Evolutionary conservation across 1,284 basidiomycete genomes (phyloP), one percentile per base, ranked within the genome.

Genomic region (Puccinia polysora): DNA sequence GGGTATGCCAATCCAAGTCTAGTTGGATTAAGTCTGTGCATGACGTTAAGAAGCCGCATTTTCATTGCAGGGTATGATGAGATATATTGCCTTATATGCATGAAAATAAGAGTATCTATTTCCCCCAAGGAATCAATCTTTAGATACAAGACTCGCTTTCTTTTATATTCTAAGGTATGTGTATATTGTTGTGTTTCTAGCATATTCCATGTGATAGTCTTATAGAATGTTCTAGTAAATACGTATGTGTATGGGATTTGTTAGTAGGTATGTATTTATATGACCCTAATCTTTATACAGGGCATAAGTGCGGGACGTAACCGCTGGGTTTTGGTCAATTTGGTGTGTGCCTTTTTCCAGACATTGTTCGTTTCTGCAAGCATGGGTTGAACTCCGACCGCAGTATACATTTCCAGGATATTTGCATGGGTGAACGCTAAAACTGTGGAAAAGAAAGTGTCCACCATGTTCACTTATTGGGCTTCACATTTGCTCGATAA

Each of bases 21-120:
- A 78, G 87, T 85, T 1, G 87, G 87, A 77, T 88, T 87, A 0
- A 89, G 89, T 3, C 81, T 91, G 65, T 88, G 90, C 78, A 88
- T 90, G 86, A 84, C 89, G 28, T 85, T 89, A 78, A 84, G 87
- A 55, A 86, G 86, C 75, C 85, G 89, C 14, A 88, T 87, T 0
- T 91, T 88, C 80, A 87, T 90, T 76, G 81, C 91, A 40, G 89
- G 88, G 14, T 86, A n/a, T n/a, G n/a, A n/a, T n/a, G n/a, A n/a
- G n/a, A n/a, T n/a, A n/a, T n/a, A n/a, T n/a, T n/a, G n/a, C n/a
- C n/a, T n/a, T n/a, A n/a, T n/a, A n/a, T n/a, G n/a, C n/a, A n/a
- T n/a, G n/a, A n/a, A n/a, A n/a, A n/a, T n/a, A n/a, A n/a, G n/a
- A n/a, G n/a, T n/a, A n/a, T n/a, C n/a, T n/a, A n/a, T n/a, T n/a